Base-by-base conservation (phyloP, 805 yeast genomes). In the Blastobotrys parvus region DNA sequence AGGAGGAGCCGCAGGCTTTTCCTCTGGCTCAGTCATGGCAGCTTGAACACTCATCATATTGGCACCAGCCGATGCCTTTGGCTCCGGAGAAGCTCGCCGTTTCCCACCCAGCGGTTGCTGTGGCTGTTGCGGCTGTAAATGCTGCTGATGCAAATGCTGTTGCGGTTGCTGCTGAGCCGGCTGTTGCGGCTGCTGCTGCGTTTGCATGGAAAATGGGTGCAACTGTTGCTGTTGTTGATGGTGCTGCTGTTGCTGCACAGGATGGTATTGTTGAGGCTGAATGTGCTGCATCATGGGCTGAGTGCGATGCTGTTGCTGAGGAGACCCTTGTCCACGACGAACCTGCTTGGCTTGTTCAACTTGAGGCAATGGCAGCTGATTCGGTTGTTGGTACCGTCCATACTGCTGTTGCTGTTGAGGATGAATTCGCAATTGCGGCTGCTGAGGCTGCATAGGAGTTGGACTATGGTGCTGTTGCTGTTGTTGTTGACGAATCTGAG, bases 391-490 rank as follows among this genome's bases (percentile, higher is more conserved):
- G n/a, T n/a, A n/a, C n/a, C n/a, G n/a, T n/a, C n/a, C n/a, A 35
- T 21, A 51, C 38, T 23, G 48, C 30, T 29, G 38, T 13, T 38
- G 39, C 39, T 34, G 41, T 23, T 43, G 42, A 32, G 32, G 38
- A 25, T 37, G 50, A 36, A 44, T 53, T 33, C 41, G 51, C 34
- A 47, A 56, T 21, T 41, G 48, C 45, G 42, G 59, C 18, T 46
- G 60, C 41, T 45, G 56, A n/a, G 36, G 21, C 15, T 11, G 5
- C 21, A 16, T 18, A 11, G 45, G 37, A 39, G 30, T 18, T 23
- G 30, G 45, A 20, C 25, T 42, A 39, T 42, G 45, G 20, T 39
- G 42, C 40, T 40, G 47, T 36, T 29, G 47, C 15, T 39, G 47
- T 20, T 34, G 22, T 30, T 29, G 41, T 15, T 39, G 35, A 18